A percentile compares a stretch with the other conserved stretches of the same genome.
phyloP scores from a whole-genome alignment of 768 basidiomycete genomes.

The Pholiota conissans region DNA sequence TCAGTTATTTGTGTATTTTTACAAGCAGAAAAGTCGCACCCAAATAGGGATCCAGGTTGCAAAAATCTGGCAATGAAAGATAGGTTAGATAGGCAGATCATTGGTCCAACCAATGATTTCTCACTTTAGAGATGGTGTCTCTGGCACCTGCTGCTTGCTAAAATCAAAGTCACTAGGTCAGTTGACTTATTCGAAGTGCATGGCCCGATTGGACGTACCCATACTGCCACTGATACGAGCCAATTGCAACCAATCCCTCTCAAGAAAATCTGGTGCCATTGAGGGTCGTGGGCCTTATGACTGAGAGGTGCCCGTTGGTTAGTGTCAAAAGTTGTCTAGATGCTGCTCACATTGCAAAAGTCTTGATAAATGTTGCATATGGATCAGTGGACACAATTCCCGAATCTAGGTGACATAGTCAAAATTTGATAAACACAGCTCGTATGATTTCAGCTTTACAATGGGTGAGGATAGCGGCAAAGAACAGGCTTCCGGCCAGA shows the following conservation, averaged over 20 bases:
- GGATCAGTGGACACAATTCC: conserved; percentile 61
- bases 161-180: neutral
- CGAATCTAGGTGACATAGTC: conserved; percentile 41
- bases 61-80: conserved; percentile 39
- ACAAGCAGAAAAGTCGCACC: conserved; percentile 36
- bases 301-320: conserved; percentile 29
- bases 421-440: too few relatives aligned
- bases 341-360: conserved; percentile 57
- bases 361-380: conserved; percentile 51
- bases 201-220: conserved; percentile 44
- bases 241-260: conserved; percentile 78
- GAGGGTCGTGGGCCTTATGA: conserved; percentile 60
- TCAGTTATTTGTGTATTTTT: neutral
- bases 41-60: conserved; percentile 77
- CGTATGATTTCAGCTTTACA: conserved; percentile 47
- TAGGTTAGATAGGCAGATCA: neutral
- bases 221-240: conserved; percentile 72
- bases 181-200: neutral
- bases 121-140: conserved; percentile 69
- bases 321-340: neutral
- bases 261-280: conserved; percentile 74
- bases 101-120: conserved; percentile 3
- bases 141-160: conserved; percentile 71
- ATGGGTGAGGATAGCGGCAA: conserved; percentile 63
- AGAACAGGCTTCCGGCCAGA: conserved; percentile 68